Evolutionary conservation across 805 yeast species (phyloP).

Genomic region (Sungouiella blattae): DNA sequence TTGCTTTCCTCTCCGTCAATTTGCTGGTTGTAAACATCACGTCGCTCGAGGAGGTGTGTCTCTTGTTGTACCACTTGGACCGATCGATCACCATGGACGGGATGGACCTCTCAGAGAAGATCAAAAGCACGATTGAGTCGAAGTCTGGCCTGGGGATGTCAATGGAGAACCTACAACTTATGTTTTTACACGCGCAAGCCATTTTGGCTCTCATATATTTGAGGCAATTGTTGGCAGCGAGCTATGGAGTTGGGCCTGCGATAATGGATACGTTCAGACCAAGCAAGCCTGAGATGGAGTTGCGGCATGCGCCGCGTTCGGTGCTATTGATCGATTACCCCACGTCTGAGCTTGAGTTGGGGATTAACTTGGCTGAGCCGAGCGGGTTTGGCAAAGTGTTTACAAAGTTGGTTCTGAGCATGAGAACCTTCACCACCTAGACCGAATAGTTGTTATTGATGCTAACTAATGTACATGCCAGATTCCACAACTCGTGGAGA

Average conservation of each 20-base stretch:
- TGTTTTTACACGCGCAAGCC: slow-evolving; percentile 16
- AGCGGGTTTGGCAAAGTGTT: slow-evolving; percentile 12
- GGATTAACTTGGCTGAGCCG: slow-evolving; percentile 8
- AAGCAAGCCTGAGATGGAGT: slow-evolving; percentile 28
- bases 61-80: slow-evolving; percentile 43
- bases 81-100: slow-evolving; percentile 41
- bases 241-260: slow-evolving; percentile 19
- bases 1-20: slow-evolving; percentile 31
- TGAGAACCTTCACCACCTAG: slow-evolving; percentile 8
- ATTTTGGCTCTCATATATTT: slow-evolving; percentile 15
- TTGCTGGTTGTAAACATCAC: slow-evolving; percentile 34
- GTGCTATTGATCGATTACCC: slow-evolving; percentile 11
- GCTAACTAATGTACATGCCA: not conserved
- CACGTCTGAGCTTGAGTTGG: slow-evolving; percentile 8
- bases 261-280: slow-evolving; percentile 27
- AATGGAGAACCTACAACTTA: slow-evolving; percentile 10
- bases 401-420: slow-evolving; percentile 11
- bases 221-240: slow-evolving; percentile 17
- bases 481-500: slow-evolving; percentile 1
- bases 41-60: slow-evolving; percentile 50
- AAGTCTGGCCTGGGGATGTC: slow-evolving; percentile 13
- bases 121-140: slow-evolving; percentile 14
- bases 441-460: no score
- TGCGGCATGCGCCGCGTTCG: slow-evolving; percentile 26
- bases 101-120: slow-evolving; percentile 26